phyloP scores from a whole-genome alignment of 257 asterid genomes.

The Voacanga thouarsii region DNA sequence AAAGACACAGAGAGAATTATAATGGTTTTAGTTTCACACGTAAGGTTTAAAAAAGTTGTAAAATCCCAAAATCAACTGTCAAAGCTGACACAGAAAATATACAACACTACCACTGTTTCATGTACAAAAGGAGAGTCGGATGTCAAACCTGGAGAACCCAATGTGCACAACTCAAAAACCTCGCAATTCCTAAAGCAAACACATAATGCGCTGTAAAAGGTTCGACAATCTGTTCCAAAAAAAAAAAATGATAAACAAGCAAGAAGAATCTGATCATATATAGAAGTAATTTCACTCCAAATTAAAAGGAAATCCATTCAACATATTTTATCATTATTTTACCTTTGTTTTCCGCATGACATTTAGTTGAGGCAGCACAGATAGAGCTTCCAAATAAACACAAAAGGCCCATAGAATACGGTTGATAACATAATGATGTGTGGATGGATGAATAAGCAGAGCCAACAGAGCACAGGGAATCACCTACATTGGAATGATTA shows the following conservation, averaged over 20 bases:
- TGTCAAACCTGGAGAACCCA: constrained; percentile 44
- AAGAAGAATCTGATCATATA: constrained; percentile 1
- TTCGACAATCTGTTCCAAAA: constrained; percentile 30
- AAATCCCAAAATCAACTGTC: no score
- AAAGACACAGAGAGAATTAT: no score
- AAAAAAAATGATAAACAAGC: constrained; percentile 2
- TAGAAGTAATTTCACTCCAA: neutral
- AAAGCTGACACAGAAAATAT: neutral
- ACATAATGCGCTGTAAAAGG: constrained; percentile 46
- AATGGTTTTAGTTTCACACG: no score
- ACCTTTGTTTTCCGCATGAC: constrained; percentile 37
- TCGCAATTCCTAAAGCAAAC: constrained; percentile 44
- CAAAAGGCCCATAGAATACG: constrained; percentile 34
- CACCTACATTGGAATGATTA: constrained; percentile 15
- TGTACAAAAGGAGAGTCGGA: neutral
- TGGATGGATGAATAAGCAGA: constrained; percentile 32
- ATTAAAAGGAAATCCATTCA: neutral
- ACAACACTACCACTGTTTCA: neutral
- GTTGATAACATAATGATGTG: constrained; percentile 26
- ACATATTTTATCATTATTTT: neutral
- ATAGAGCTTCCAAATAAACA: constrained; percentile 40
- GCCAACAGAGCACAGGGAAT: constrained; percentile 35
- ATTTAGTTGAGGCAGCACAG: constrained; percentile 39
- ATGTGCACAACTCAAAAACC: constrained; percentile 45
- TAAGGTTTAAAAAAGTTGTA: no score